phyloP scores from a whole-genome alignment of 108 stramenopile species.

The Schizochytrium sp. region DNA sequence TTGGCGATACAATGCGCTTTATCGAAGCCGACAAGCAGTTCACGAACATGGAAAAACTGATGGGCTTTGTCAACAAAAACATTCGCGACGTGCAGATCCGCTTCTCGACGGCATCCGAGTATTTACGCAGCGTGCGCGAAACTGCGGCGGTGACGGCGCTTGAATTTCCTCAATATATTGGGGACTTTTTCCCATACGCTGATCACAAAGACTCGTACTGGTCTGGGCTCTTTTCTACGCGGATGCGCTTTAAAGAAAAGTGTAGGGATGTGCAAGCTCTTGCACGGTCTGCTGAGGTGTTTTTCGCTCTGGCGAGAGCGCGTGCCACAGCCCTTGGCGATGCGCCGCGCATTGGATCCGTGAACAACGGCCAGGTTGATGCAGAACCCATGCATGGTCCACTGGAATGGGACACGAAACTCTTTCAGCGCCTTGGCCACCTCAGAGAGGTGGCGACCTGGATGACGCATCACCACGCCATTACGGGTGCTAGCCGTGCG shows the following conservation, averaged over 20 bases:
- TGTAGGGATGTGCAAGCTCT: neutral
- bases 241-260: neutral
- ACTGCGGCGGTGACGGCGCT: constrained; percentile 8
- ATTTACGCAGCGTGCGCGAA: neutral
- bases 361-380: neutral
- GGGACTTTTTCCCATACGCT: constrained; percentile 15
- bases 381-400: neutral
- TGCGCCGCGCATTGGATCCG: neutral
- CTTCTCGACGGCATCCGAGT: neutral
- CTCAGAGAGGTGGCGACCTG: neutral
- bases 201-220: constrained; percentile 10
- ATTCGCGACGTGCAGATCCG: neutral
- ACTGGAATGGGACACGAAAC: neutral
- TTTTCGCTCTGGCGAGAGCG: neutral
- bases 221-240: neutral
- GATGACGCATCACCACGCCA: neutral
- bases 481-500: neutral
- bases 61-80: neutral
- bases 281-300: neutral
- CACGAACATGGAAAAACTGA: constrained; percentile 14
- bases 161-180: neutral
- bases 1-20: neutral
- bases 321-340: neutral
- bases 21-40: constrained; percentile 8
- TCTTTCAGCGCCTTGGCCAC: neutral